phyloP scores from a whole-genome alignment of 352 stramenopile species.

The Globisporangium orthogonon region DNA sequence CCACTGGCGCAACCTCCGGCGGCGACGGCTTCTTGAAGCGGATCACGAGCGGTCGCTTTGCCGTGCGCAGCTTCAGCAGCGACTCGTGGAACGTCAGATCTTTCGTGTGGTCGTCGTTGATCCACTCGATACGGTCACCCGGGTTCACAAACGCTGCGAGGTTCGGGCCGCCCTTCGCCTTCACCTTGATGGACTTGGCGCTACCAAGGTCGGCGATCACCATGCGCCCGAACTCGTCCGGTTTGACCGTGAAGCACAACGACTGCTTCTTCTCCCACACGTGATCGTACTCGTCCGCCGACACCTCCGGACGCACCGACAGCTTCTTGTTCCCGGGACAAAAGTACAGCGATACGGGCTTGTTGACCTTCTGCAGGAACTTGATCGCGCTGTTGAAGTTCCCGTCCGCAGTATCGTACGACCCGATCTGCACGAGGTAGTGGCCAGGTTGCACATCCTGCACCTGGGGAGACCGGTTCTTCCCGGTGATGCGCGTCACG shows the following conservation, averaged over 20 bases:
- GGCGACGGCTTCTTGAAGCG: constrained; percentile 72
- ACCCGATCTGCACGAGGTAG: constrained; percentile 84
- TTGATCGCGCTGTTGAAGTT: constrained; percentile 90
- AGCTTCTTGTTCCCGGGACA: constrained; percentile 78
- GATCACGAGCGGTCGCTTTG: constrained; percentile 77
- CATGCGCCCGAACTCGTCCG: constrained; percentile 56
- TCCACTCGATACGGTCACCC: constrained; percentile 69
- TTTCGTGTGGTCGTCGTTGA: constrained; percentile 76
- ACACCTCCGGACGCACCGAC: constrained; percentile 57
- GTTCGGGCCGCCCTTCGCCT: constrained; percentile 56
- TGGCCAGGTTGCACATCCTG: constrained; percentile 83
- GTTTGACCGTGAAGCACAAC: constrained; percentile 75
- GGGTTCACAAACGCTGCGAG: constrained; percentile 47
- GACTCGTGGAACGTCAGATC: constrained; percentile 77
- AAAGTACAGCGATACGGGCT: constrained; percentile 81
- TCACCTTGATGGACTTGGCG: constrained; percentile 84
- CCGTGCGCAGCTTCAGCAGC: constrained; percentile 77
- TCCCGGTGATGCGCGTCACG: constrained; percentile 83
- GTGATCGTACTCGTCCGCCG: constrained; percentile 78
- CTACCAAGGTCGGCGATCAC: constrained; percentile 75
- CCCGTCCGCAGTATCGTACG: constrained; percentile 74
- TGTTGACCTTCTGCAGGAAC: constrained; percentile 83
- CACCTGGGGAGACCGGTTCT: constrained; percentile 83
- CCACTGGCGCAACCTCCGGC: constrained; percentile 14
- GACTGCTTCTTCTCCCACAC: constrained; percentile 88